Evolutionary conservation across 768 basidiomycete species (phyloP).

Genomic region (Calocybe gangraenosa): DNA sequence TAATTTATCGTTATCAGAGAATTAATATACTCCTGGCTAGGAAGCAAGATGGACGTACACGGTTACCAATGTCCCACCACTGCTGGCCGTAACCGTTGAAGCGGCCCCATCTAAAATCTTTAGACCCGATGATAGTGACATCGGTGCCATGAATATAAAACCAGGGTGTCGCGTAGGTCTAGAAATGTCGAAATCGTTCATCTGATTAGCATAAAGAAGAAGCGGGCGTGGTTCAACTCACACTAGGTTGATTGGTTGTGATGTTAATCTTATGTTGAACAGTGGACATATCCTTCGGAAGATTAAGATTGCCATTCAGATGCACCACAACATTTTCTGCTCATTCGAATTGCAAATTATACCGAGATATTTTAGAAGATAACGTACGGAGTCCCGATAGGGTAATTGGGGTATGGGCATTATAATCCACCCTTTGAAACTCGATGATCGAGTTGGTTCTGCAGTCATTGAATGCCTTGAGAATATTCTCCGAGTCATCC

Average conservation of each 20-base stretch:
- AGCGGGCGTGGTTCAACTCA: slow-evolving; percentile 14
- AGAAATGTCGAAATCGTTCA: neutral
- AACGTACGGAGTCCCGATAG: slow-evolving; percentile 27
- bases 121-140: slow-evolving; percentile 35
- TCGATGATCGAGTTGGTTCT: slow-evolving; percentile 28
- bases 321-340: slow-evolving; percentile 37
- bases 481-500: slow-evolving; percentile 32
- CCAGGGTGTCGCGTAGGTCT: slow-evolving; percentile 42
- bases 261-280: slow-evolving; percentile 37
- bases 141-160: slow-evolving; percentile 39
- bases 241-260: slow-evolving; percentile 32
- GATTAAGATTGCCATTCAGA: slow-evolving; percentile 38
- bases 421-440: slow-evolving; percentile 31
- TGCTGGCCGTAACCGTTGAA: slow-evolving; percentile 46
- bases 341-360: no score
- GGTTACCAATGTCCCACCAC: slow-evolving; percentile 45
- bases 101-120: slow-evolving; percentile 34
- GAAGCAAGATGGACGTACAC: slow-evolving; percentile 22
- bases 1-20: slow-evolving; percentile 11
- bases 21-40: neutral
- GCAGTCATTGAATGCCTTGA: slow-evolving; percentile 32
- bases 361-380: neutral
- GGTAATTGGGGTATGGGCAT: slow-evolving; percentile 31
- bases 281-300: slow-evolving; percentile 37
- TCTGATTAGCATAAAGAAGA: neutral